Evolutionary conservation across 2,329 filamentous ascomycete genomes (phyloP).

Genomic region (Pseudogymnoascus sp.): DNA sequence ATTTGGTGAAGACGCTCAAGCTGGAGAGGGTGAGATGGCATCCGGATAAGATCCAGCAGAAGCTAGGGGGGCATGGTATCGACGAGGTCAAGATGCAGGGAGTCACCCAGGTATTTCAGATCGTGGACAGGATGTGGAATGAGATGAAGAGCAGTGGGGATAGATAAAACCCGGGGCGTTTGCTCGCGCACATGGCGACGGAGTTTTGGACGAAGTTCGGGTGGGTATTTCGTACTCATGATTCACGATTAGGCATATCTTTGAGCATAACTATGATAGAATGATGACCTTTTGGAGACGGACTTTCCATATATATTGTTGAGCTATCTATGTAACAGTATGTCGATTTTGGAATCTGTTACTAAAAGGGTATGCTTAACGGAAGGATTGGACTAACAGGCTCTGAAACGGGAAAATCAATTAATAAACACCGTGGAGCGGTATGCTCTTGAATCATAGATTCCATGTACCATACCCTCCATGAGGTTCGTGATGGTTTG

Average conservation of each 20-base stretch:
- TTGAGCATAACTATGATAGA: not conserved
- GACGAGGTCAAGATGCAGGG: slow-evolving; percentile 64
- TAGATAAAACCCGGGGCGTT: not conserved
- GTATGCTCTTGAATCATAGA: not conserved
- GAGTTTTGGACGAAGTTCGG: not conserved
- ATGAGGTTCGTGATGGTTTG: not conserved
- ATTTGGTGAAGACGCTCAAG: slow-evolving; percentile 53
- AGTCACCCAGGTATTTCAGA: slow-evolving; percentile 87
- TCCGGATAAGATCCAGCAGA: slow-evolving; percentile 94
- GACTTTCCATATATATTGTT: no score
- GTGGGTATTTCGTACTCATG: not conserved
- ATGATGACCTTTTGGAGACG: no score
- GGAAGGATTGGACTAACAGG: no score
- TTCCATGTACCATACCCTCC: not conserved
- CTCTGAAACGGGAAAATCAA: no score
- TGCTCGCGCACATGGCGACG: not conserved
- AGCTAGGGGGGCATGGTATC: slow-evolving; percentile 61
- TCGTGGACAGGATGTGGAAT: slow-evolving; percentile 73
- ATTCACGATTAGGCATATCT: not conserved
- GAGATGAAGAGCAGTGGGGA: slow-evolving; percentile 31
- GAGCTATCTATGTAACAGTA: no score
- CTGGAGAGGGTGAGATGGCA: slow-evolving; percentile 89
- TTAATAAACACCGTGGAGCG: not conserved
- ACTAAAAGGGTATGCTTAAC: no score
- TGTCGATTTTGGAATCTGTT: no score